Evolutionary conservation across 352 stramenopile genomes (phyloP).

Genomic region (Pythium aristosporum): DNA sequence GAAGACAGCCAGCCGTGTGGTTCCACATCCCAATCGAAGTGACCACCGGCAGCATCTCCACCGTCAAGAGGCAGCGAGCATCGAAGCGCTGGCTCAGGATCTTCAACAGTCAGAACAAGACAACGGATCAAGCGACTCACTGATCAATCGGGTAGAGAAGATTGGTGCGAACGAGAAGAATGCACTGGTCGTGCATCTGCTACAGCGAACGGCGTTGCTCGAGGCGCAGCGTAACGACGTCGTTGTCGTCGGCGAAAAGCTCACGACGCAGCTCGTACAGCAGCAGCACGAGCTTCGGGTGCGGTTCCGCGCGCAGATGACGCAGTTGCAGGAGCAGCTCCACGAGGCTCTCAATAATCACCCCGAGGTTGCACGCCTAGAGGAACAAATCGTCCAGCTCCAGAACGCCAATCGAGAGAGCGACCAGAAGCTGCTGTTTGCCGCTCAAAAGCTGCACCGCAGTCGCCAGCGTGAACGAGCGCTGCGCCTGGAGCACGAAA

Average conservation of each 20-base stretch:
- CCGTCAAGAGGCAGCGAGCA: neutral
- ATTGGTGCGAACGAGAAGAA: conserved; percentile 59
- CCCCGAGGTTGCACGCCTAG: conserved; percentile 44
- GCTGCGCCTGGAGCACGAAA: conserved; percentile 51
- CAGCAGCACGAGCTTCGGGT: conserved; percentile 67
- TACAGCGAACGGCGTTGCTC: conserved; percentile 39
- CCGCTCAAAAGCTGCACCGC: conserved; percentile 70
- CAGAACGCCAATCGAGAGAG: conserved; percentile 40
- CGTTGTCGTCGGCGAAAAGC: conserved; percentile 56
- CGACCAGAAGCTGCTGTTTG: conserved; percentile 69
- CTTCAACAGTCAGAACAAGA: conserved; percentile 12
- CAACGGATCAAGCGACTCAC: neutral
- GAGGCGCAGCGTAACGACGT: conserved; percentile 47
- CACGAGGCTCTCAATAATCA: conserved; percentile 46
- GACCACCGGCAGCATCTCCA: neutral
- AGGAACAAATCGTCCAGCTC: conserved; percentile 41
- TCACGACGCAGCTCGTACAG: conserved; percentile 62
- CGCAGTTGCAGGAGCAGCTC: conserved; percentile 43
- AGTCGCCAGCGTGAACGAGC: conserved; percentile 69
- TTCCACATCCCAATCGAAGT: too few relatives aligned
- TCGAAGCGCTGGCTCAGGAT: conserved; percentile 18
- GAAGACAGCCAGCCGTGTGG: neutral
- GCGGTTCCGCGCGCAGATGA: conserved; percentile 46
- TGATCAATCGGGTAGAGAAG: conserved; percentile 34
- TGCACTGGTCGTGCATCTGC: conserved; percentile 45